phyloP scores from a whole-genome alignment of 2,329 filamentous ascomycete species.

The Ophiognomonia clavigignenti-juglandacearum region DNA sequence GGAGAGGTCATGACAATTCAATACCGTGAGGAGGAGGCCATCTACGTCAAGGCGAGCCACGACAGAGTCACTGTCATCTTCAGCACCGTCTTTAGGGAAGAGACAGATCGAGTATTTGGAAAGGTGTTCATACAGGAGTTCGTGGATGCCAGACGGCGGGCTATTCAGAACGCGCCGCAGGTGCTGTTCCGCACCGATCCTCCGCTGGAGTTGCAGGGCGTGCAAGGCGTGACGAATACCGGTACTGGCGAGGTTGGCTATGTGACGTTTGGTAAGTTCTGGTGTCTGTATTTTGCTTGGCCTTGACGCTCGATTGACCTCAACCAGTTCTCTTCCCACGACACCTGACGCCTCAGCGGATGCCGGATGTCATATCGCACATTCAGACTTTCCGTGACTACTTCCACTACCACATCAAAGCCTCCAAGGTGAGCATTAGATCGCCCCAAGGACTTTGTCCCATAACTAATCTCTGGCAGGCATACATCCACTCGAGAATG shows the following conservation, averaged over 20 bases:
- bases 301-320: slow-evolving; percentile 14
- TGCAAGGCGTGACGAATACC: slow-evolving; percentile 73
- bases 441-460: slow-evolving; percentile 9
- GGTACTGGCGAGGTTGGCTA: slow-evolving; percentile 88
- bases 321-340: slow-evolving; percentile 82
- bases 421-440: slow-evolving; percentile 65
- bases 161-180: slow-evolving; percentile 97
- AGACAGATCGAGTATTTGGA: slow-evolving; percentile 94
- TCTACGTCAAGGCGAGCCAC: slow-evolving; percentile 96
- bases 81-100: slow-evolving; percentile 95
- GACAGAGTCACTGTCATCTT: slow-evolving; percentile 99
- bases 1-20: slow-evolving; percentile 94
- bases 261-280: slow-evolving; percentile 81
- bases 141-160: slow-evolving; percentile 88
- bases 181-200: slow-evolving; percentile 94
- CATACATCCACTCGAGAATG: slow-evolving; percentile 98
- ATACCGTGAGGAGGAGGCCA: slow-evolving; percentile 97
- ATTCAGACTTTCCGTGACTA: slow-evolving; percentile 99
- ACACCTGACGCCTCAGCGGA: slow-evolving; percentile 84
- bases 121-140: slow-evolving; percentile 99
- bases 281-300: neutral
- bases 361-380: slow-evolving; percentile 94
- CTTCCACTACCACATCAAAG: slow-evolving; percentile 99
- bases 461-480: slow-evolving; percentile 39
- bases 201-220: slow-evolving; percentile 81